Conservation (phyloP, 306 rosid species). For the Trifolium pratense region DNA sequence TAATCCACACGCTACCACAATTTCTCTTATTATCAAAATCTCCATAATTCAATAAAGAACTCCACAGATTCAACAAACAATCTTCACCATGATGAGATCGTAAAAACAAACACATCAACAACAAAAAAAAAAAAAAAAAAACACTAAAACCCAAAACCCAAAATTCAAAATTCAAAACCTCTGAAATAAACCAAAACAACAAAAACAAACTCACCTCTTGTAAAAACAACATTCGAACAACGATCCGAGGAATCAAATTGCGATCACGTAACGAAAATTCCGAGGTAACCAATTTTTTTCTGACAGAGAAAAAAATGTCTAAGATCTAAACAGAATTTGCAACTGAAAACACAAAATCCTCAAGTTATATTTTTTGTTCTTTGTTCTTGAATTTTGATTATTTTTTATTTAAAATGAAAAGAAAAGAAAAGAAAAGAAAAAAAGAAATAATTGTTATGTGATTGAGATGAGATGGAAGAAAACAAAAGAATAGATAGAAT, state of each 20-base stretch:
- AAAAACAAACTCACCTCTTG: constrained; percentile 54
- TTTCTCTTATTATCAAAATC: constrained; percentile 18
- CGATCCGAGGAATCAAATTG: constrained; percentile 36
- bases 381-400: constrained; percentile 24
- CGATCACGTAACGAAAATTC: constrained; percentile 49
- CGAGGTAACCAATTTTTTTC: constrained; percentile 21
- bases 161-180: constrained; percentile 46
- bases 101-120: neutral
- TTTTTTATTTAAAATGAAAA: neutral
- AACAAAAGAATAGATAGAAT: constrained; percentile 39
- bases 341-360: constrained; percentile 36
- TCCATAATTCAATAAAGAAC: constrained; percentile 39
- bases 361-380: constrained; percentile 19
- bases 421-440: constrained; percentile 10
- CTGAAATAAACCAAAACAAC: neutral
- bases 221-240: constrained; percentile 42
- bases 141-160: constrained; percentile 4
- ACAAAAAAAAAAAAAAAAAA: neutral
- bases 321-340: constrained; percentile 26
- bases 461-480: constrained; percentile 26
- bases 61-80: constrained; percentile 34
- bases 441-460: neutral
- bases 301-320: neutral
- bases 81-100: constrained; percentile 41
- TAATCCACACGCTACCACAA: constrained; percentile 24